Conservation (phyloP, 768 basidiomycete genomes). For the Pleurotus tuber-regium region DNA sequence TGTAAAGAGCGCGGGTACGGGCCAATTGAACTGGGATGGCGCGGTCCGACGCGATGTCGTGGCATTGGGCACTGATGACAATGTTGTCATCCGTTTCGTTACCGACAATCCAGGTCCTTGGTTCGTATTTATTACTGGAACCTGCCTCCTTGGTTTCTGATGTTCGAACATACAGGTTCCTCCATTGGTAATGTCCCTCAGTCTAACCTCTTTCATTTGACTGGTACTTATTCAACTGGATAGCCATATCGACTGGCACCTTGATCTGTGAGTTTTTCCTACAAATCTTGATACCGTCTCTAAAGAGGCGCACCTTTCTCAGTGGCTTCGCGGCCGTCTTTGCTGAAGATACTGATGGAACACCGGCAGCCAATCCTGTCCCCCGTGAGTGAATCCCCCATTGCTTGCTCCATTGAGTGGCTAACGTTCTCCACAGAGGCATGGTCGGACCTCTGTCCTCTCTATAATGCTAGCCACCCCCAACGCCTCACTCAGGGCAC, state of each 20-base stretch:
- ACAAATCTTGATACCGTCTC: too few relatives aligned
- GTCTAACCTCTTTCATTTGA: neutral
- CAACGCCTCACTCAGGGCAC: too few relatives aligned
- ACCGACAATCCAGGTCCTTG: conserved; percentile 71
- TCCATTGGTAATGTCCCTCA: conserved; percentile 36
- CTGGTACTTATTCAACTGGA: too few relatives aligned
- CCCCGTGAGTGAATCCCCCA: neutral
- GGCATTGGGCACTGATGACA: conserved; percentile 28
- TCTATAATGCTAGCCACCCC: neutral
- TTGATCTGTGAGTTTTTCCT: conserved; percentile 27
- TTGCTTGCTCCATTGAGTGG: neutral
- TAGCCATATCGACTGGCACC: conserved; percentile 44
- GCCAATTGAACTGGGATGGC: conserved; percentile 42
- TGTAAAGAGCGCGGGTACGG: conserved; percentile 38
- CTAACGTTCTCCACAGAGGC: neutral
- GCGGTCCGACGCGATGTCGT: conserved; percentile 56
- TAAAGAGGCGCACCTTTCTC: neutral
- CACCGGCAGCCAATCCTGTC: conserved; percentile 6
- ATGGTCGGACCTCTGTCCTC: conserved; percentile 3
- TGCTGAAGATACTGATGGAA: conserved; percentile 25
- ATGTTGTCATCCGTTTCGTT: conserved; percentile 56
- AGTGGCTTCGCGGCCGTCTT: conserved; percentile 34
- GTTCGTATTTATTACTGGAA: too few relatives aligned
- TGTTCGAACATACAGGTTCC: too few relatives aligned
- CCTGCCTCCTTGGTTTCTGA: too few relatives aligned